Base-by-base conservation (phyloP, 306 rosid genomes). In the Sophora flavescens region DNA sequence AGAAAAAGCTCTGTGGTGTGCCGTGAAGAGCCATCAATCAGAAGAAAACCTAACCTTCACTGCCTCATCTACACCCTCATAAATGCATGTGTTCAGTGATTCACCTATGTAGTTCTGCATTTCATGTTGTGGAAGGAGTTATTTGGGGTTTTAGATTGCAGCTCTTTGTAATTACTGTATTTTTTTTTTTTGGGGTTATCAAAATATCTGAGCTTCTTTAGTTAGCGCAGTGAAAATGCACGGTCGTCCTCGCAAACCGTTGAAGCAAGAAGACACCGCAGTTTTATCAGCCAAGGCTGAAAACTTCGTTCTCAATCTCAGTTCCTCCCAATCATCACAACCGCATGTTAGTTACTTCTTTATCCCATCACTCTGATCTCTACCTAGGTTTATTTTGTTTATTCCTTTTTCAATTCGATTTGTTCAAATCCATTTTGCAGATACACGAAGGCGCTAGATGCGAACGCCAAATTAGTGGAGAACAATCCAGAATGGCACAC, bases 401-500 rank as follows among this genome's bases (percentile, higher is more conserved):
- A 3, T 44, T 11, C 3, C 0, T 10, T 44, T 10, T 10, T 45
- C 39, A 38, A 41, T 58, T 74, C 33, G 0, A 74, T 63, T 72
- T 50, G 41, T 2, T 7, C 56, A n/a, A 72, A 58, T 70, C 70
- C 50, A 44, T 59, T 44, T 59, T 70, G 74, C 85, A 90, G 97
- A 72, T 96, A 92, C 60, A 77, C 73, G 4, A 78, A 88, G 77
- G 98, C 99, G 22, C 75, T 87, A 35, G 92, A 89, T 41, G 64
- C 81, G 5, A 91, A 87, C 71, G 87, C 91, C 14, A 87, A 81
- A 89, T 89, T 91, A 6, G 86, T 95, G 36, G 91, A 88, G 81
- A 77, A 39, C 53, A 95, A 89, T 85, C 99, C 97, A 26, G 96
- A 95, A 59, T 85, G 86, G 6, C 89, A 89, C 83, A 90, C 99